Evolutionary conservation across 2,329 filamentous ascomycete genomes (phyloP), one percentile per base, ranked within the genome.

Genomic region (Penicillium janthinellum): DNA sequence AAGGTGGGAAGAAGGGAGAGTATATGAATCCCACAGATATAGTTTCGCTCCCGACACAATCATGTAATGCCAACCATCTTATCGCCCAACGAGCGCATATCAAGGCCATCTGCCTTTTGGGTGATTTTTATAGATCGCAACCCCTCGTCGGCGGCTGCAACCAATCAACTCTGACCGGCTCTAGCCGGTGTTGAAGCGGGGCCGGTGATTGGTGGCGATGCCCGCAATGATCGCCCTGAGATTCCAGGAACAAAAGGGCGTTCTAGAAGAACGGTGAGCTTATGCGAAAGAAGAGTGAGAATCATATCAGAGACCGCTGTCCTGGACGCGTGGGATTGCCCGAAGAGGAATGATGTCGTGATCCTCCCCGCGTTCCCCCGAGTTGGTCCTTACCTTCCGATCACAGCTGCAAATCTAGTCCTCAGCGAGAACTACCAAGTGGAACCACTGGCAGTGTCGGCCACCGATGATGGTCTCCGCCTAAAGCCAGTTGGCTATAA

Each of bases 131-230:
- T 67, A 68, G 66, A 68, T 68, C 64, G 56, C 17, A 50, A 57
- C 54, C 59, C 61, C 57, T 54, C 57, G 34, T 64, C 66, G 66
- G 66, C 51, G 47, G 49, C 45, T 14, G 41, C 22, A 48, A 12
- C 66, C 65, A 68, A 68, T 68, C 44, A 66, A 4, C 10, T 10
- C 1, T 6, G 55, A 65, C 65, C 64, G 65, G 66, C 58, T 64
- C 64, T 44, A 10, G 53, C 66, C 66, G 66, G 66, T 66, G 65
- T 22, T 60, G 50, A 25, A 57, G 45, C 20, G 25, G 50, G 20
- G n/a, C 39, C 41, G 17, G 17, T 66, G 38, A 67, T 67, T 68
- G 66, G 66, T 22, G 17, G 0, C 12, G 14, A 35, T 31, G 39
- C 22, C 51, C 59, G 54, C 28, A 5, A 54, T 60, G 61, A 67